Evolutionary conservation across 2,329 filamentous ascomycete species (phyloP), one percentile per base, ranked within the genome.

Genomic region (Aureobasidium sp.): DNA sequence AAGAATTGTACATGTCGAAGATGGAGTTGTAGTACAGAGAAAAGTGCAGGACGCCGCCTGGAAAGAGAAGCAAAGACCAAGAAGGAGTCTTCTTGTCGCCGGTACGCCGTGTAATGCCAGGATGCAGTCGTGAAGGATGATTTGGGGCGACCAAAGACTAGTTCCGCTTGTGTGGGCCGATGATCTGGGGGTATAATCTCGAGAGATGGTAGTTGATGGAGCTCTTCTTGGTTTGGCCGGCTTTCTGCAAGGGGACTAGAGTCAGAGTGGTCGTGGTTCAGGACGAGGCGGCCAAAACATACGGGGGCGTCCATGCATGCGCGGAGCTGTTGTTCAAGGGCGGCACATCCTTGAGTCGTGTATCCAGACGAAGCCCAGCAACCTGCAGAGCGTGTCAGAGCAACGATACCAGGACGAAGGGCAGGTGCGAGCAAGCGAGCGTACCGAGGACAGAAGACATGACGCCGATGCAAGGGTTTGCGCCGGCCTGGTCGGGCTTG

Each of bases 201-300:
- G 83, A 82, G 45, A 97, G 79, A 73, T 96, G 92, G 79, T 92
- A 92, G 77, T 97, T 97, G 83, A 97, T 91, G 65, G 83, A 84
- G 73, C 85, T 93, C 78, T 86, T 90, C 71, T 84, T 83, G 65
- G 75, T 73, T 60, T 76, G 74, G 64, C 74, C 74, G 50, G 80
- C 74, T 79, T 79, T 83, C 84, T 86, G 70, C 63, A 42, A 13
- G 15, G 31, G 19, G 45, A 42, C 61, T 23, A 58, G 37, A 27
- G 51, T 60, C 25, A 49, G 55, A 63, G 6, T 27, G 35, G 25
- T 38, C 23, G 43, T 27, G 23, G 21, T 6, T 38, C 31, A 29
- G n/a, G 23, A 23, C 15, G 40, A 42, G 29, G 55, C 25, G 37
- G 15, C 17, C 17, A 23, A 61, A 73, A 79, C 79, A 69, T 80